Percentiles rank a stretch among this genome's conserved stretches.
These are phyloP conservation scores for Mycena amicta DNA, from an alignment of 768 basidiomycete genomes.

Conservation along the genomic window DNA sequence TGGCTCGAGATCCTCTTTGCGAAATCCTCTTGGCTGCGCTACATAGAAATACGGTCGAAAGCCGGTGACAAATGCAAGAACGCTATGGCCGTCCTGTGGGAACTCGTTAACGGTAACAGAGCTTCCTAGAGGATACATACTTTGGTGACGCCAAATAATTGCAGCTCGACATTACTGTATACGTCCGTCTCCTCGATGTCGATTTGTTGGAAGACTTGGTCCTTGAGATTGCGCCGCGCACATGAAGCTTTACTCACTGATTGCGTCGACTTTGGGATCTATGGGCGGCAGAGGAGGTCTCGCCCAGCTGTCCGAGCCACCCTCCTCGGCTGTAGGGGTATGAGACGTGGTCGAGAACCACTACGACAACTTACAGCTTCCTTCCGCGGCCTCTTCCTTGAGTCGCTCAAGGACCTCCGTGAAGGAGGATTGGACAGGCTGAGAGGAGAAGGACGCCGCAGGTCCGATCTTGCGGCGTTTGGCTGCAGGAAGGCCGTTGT, in stretches of 20 bases:
- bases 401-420: slow-evolving; percentile 65
- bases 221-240: not conserved
- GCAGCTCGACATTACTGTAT: slow-evolving; percentile 42
- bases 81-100: slow-evolving; percentile 88
- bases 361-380: slow-evolving; percentile 40
- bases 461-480: slow-evolving; percentile 59
- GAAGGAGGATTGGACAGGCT: slow-evolving; percentile 55
- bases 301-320: slow-evolving; percentile 76
- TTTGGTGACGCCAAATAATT: slow-evolving; percentile 92
- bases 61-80: slow-evolving; percentile 77
- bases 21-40: slow-evolving; percentile 82
- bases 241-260: slow-evolving; percentile 50
- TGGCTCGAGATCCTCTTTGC: slow-evolving; percentile 60
- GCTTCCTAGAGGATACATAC: too few species aligned
- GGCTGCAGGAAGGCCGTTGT: slow-evolving; percentile 37
- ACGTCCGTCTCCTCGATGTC: slow-evolving; percentile 76
- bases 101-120: too few species aligned
- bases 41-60: slow-evolving; percentile 96
- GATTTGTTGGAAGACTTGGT: slow-evolving; percentile 91
- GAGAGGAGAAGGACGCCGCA: slow-evolving; percentile 41
- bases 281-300: slow-evolving; percentile 61
- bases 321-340: slow-evolving; percentile 59
- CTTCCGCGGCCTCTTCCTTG: slow-evolving; percentile 51
- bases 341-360: not conserved
- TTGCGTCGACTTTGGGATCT: slow-evolving; percentile 61